Evolutionary conservation across 129 eudicot species (phyloP).

Genomic region (Flaveria ramosissima): DNA sequence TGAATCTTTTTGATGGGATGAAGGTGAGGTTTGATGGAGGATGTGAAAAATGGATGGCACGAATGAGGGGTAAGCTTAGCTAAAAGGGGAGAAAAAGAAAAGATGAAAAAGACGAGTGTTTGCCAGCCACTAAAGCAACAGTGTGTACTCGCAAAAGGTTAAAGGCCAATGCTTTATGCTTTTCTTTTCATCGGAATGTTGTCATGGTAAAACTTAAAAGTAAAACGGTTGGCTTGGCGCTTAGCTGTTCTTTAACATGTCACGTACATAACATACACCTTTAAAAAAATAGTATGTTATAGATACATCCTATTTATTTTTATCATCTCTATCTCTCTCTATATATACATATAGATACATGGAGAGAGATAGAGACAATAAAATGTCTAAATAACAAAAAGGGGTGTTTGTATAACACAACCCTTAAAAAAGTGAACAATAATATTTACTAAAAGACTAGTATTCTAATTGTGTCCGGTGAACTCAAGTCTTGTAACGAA

Average conservation of each 20-base stretch:
- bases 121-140: slow-evolving; percentile 87
- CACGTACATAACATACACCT: too few relatives aligned
- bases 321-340: too few relatives aligned
- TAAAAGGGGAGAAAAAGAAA: slow-evolving; percentile 15
- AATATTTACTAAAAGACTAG: too few relatives aligned
- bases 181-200: slow-evolving; percentile 46
- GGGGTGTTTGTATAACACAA: too few relatives aligned
- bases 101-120: slow-evolving; percentile 57
- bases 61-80: slow-evolving; percentile 24
- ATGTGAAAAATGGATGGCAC: slow-evolving; percentile 34
- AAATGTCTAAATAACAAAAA: too few relatives aligned
- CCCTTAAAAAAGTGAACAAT: too few relatives aligned
- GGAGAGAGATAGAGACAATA: too few relatives aligned
- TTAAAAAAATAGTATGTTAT: too few relatives aligned
- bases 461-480: too few relatives aligned
- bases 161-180: slow-evolving; percentile 40
- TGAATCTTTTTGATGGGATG: not conserved
- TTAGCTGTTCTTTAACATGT: not conserved
- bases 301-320: too few relatives aligned
- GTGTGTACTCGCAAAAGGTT: slow-evolving; percentile 62
- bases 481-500: too few relatives aligned
- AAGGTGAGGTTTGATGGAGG: slow-evolving; percentile 15
- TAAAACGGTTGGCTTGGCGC: slow-evolving; percentile 21
- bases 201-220: slow-evolving; percentile 28
- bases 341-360: too few relatives aligned